A percentile compares a stretch with the other conserved stretches of the same genome.
Evolutionary conservation across 257 asterid species (phyloP).

Genomic region (Solanum pimpinellifolium): DNA sequence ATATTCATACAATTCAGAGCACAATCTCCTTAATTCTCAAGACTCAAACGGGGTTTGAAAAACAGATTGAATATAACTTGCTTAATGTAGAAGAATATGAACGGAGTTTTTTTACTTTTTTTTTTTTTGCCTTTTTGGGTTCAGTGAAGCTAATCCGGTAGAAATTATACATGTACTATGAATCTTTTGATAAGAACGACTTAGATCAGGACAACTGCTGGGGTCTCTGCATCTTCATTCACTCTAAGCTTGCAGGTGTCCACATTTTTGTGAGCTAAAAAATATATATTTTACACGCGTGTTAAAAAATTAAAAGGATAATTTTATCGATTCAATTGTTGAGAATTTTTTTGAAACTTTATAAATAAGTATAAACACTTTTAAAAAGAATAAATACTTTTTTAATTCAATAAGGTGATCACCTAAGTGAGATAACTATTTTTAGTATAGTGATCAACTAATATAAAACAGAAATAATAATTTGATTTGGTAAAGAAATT

Average conservation of each 20-base stretch:
- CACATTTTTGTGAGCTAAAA: too few species aligned
- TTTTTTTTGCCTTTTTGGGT: not conserved
- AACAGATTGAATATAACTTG: not conserved
- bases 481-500: too few species aligned
- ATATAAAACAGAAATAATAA: too few species aligned
- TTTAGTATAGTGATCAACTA: too few species aligned
- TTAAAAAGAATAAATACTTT: too few species aligned
- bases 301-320: too few species aligned
- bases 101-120: not conserved
- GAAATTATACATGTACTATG: not conserved
- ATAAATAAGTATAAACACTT: too few species aligned
- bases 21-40: not conserved
- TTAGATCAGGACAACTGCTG: not conserved
- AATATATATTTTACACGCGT: fast-evolving
- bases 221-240: not conserved
- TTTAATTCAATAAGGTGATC: too few species aligned
- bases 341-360: too few species aligned
- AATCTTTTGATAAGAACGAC: not conserved
- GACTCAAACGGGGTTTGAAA: not conserved
- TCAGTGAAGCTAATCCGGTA: not conserved
- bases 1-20: constrained; percentile 23
- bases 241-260: not conserved
- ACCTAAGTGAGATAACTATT: too few species aligned
- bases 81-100: not conserved
- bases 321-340: too few species aligned